These are phyloP conservation scores for Juglanconis oblonga DNA, from an alignment of 2,329 filamentous ascomycete genomes.

Conservation along the genomic window DNA sequence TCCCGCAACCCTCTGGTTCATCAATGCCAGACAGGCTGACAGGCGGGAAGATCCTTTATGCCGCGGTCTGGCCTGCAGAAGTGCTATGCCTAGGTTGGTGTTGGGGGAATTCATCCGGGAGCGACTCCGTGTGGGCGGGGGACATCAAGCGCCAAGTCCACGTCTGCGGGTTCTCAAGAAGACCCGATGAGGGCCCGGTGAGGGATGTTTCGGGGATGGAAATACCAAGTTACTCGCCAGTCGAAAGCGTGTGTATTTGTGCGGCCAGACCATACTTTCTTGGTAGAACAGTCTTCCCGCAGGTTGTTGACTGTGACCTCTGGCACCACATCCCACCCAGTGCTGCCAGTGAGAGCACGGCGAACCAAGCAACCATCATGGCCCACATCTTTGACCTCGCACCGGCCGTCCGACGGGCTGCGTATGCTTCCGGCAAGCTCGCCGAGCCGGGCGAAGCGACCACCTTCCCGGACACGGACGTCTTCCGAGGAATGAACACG, in stretches of 20 bases:
- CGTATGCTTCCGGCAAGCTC: slow-evolving; percentile 30
- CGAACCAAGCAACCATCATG: slow-evolving; percentile 24
- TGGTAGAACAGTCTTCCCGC: background rate
- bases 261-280: background rate
- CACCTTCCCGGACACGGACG: slow-evolving; percentile 32
- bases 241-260: no score
- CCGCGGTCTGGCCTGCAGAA: background rate
- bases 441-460: slow-evolving; percentile 24
- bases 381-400: slow-evolving; percentile 34
- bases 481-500: slow-evolving; percentile 36
- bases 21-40: background rate
- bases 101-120: background rate
- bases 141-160: background rate
- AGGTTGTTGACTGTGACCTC: no score
- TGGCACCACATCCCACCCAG: no score
- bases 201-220: background rate
- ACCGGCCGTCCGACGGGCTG: slow-evolving; percentile 24
- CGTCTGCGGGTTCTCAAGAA: background rate
- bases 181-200: background rate
- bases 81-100: background rate
- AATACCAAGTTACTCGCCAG: background rate
- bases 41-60: background rate
- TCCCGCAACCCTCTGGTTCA: background rate
- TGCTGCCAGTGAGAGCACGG: background rate
- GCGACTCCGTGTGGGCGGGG: background rate